Evolutionary conservation across 345 rosid genomes (phyloP).

Genomic region (Rhodamnia argentea): DNA sequence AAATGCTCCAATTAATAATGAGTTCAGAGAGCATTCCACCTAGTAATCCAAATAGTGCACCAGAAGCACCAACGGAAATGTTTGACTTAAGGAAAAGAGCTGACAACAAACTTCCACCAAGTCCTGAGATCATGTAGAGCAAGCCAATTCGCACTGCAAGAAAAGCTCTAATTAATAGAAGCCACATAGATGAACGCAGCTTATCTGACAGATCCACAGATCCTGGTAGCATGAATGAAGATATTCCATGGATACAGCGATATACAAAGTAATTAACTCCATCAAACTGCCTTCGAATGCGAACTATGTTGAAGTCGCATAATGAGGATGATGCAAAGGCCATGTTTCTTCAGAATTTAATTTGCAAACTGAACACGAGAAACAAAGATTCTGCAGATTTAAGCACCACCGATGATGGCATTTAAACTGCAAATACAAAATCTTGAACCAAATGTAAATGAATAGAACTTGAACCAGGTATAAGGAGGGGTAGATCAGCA

Average conservation of each 20-base stretch:
- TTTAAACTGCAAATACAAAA: background rate
- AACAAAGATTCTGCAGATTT: background rate
- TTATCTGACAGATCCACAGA: background rate
- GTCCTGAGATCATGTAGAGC: constrained; percentile 80
- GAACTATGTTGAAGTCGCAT: background rate
- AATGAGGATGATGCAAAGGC: background rate
- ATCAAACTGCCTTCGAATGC: background rate
- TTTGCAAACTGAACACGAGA: background rate
- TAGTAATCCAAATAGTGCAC: constrained; percentile 90
- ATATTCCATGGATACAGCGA: background rate
- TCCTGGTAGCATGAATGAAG: background rate
- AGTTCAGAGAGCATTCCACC: constrained; percentile 98
- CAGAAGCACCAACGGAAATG: constrained; percentile 96
- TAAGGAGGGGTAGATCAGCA: background rate
- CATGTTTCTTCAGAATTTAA: background rate
- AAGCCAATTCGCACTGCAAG: constrained; percentile 61
- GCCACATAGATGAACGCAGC: background rate
- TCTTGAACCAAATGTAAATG: background rate
- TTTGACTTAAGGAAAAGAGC: constrained; percentile 70
- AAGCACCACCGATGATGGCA: background rate
- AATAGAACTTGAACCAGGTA: background rate
- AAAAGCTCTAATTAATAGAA: background rate
- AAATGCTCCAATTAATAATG: constrained; percentile 91
- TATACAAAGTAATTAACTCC: background rate
- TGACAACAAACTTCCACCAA: constrained; percentile 91